Evolutionary conservation across 805 yeast species (phyloP), one percentile per base, ranked within the genome.

Genomic region (Schizosaccharomyces lindneri): DNA sequence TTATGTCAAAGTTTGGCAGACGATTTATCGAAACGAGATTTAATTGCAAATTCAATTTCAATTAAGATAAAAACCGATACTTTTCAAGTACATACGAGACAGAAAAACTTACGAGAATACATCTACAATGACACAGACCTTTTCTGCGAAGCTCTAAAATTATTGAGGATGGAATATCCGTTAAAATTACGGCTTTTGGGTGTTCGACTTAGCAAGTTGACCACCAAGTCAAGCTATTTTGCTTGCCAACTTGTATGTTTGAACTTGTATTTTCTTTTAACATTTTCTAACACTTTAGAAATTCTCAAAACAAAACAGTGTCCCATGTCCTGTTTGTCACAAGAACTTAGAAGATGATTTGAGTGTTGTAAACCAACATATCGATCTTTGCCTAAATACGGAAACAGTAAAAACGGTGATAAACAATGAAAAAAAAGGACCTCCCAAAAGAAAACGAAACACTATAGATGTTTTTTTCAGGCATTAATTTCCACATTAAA

Each of bases 141-240:
- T 15, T 43, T 67, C 21, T 62, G 64, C 13, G 59, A 27, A 32
- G 67, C 64, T 13, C 17, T 61, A 19, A 64, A 46, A 43, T 55
- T 67, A 60, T 48, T 67, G 59, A 64, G 64, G 27, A 61, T 63
- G 31, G 68, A 64, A 48, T 31, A 65, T 62, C 69, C 68, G 19
- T n/a, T 67, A 5, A 57, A 57, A 11, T 61, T 65, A 6, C 63
- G 69, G n/a, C 60, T 67, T 46, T 62, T 67, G 29, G 69, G 69
- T 6, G 55, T 67, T 19, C 55, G 66, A 59, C 19, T 64, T 24
- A 64, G 65, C 4, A 64, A 63, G n/a, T 46, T 66, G 41, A 65
- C 61, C 13, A 63, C 62, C n/a, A 36, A 27, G 46, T 29, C 62
- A n/a, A 60, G 46, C 39, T 59, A 61, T 15, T 7, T 17, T 9